Evolutionary conservation across 2,329 filamentous ascomycete genomes (phyloP).

Genomic region (Epichloe aotearoae): DNA sequence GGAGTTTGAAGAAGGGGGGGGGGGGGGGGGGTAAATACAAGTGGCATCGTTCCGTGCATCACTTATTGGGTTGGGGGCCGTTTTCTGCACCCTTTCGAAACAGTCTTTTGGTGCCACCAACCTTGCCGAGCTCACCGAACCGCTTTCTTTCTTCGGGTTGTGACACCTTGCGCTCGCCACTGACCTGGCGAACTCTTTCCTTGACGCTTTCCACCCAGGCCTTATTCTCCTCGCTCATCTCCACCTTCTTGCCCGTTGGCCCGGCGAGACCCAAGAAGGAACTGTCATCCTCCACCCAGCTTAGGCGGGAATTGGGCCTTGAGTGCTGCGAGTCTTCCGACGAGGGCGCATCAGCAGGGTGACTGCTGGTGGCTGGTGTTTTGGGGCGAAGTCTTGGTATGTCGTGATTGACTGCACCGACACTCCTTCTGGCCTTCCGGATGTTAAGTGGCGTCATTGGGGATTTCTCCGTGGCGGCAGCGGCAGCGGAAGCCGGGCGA

Average conservation of each 20-base stretch:
- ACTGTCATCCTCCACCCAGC: conserved; percentile 47
- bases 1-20: not conserved
- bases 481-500: conserved; percentile 26
- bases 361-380: conserved; percentile 27
- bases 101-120: conserved; percentile 59
- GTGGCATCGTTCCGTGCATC: not conserved
- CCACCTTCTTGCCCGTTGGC: conserved; percentile 49
- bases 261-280: conserved; percentile 56
- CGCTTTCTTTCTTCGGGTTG: conserved; percentile 20
- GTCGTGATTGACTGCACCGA: conserved; percentile 22
- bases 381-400: conserved; percentile 22
- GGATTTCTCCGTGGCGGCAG: conserved; percentile 21
- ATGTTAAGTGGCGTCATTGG: conserved; percentile 38
- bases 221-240: conserved; percentile 58
- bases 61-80: conserved; percentile 10
- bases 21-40: not conserved
- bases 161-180: conserved; percentile 36
- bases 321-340: conserved; percentile 33
- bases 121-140: conserved; percentile 59
- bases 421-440: conserved; percentile 39
- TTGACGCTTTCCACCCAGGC: conserved; percentile 77
- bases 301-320: conserved; percentile 38
- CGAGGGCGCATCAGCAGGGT: conserved; percentile 27
- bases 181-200: conserved; percentile 61
- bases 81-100: conserved; percentile 38